Evolutionary conservation across 78 protist species (phyloP), one percentile per base, ranked within the genome.

Genomic region (Ministeria vibrans): DNA sequence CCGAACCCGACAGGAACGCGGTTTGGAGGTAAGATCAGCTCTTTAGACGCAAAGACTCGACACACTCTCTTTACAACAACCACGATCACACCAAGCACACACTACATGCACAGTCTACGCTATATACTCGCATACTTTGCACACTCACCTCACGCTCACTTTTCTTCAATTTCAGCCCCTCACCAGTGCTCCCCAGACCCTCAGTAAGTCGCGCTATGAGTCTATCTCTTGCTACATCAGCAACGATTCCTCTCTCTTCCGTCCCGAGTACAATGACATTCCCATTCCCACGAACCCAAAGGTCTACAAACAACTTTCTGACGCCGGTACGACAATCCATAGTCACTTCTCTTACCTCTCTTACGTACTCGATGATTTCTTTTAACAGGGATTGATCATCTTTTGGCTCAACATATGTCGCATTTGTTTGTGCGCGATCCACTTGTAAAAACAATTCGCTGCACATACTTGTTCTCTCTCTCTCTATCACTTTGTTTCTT

Each of bases 391-490:
- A 44, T 95, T 38, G 97, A 93, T 49, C 75, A 69, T 23, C 61
- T 25, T 20, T 71, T 96, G 1, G 87, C 99, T 4, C 72, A 81
- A 44, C 98, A 97, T 77, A 46, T 94, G 30, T 91, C 97, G 2
- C 97, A 95, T 76, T 83, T 96, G 73, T 94, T 93, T 51, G 87
- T 90, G 43, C 87, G 98, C 20, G 99, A 97, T 77, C 99, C 99
- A 42, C 87, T 97, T 22, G 98, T 96, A n/a, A n/a, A n/a, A n/a
- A n/a, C n/a, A n/a, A n/a, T n/a, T n/a, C n/a, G n/a, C n/a, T n/a
- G n/a, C n/a, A n/a, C n/a, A n/a, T n/a, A n/a, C n/a, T n/a, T n/a
- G 3, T 42, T 22, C 9, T 43, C 59, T 11, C 7, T 27, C 25
- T 43, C 64, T 4, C 7, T 5, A 22, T 42, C 55, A 3, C 36